phyloP scores from a whole-genome alignment of 139 green algal genomes.

The Coelastrella sp. region DNA sequence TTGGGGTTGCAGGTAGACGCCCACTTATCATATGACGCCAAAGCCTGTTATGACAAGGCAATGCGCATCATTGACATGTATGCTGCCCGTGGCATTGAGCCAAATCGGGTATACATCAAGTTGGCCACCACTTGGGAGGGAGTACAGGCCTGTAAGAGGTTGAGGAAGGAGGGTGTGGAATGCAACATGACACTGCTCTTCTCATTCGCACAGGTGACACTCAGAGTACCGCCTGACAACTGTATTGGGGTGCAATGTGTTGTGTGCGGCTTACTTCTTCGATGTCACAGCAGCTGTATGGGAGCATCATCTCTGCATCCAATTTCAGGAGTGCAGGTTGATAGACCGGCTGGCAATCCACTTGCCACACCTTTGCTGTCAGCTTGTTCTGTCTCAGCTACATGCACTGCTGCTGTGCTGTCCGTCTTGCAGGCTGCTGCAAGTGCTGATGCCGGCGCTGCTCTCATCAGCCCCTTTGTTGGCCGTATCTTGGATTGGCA shows the following conservation, averaged over 20 bases:
- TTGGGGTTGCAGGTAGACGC: conserved; percentile 74
- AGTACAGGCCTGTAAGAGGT: conserved; percentile 83
- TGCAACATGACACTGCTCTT: conserved; percentile 96
- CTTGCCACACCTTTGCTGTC: too few relatives aligned
- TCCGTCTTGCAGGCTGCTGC: conserved; percentile 72
- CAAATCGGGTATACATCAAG: conserved; percentile 78
- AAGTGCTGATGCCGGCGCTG: conserved; percentile 84
- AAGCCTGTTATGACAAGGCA: conserved; percentile 79
- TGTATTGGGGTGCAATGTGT: background rate
- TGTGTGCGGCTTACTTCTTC: background rate
- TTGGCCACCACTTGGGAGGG: conserved; percentile 91
- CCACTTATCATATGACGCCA: conserved; percentile 77
- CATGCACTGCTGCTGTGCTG: background rate
- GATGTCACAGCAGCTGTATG: background rate
- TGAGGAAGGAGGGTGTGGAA: conserved; percentile 86
- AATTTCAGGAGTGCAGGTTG: too few relatives aligned
- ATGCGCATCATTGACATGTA: conserved; percentile 85
- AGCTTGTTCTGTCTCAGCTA: background rate
- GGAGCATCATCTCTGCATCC: too few relatives aligned
- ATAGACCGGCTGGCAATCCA: too few relatives aligned
- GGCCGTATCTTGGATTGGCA: conserved; percentile 93
- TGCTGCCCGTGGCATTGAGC: conserved; percentile 43
- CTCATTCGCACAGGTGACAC: conserved; percentile 83
- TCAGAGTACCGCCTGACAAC: background rate
- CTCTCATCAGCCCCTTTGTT: conserved; percentile 93